Base-by-base conservation (phyloP, 75 land plant genomes). In the Sequoiadendron giganteum region DNA sequence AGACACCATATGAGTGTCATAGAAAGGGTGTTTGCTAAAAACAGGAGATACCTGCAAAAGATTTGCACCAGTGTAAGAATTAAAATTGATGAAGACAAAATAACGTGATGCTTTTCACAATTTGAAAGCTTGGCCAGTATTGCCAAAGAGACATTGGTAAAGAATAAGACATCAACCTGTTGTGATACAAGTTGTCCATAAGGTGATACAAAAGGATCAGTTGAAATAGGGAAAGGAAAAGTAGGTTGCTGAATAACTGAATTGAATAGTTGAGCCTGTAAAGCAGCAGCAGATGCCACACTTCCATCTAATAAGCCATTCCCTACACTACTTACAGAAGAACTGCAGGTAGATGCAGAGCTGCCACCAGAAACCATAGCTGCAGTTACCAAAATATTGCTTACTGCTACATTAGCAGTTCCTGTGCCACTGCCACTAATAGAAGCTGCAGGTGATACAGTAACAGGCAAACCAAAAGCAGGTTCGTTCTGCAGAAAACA, bases 171-270 rank as follows among this genome's bases (percentile, higher is more conserved):
- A 40, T 48, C 85, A 83, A 88, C 90, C 90, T 84, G 90, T 42
- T 90, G 89, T 40, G 90, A 85, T 56, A 85, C 16, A 15, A 88
- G 86, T 72, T 87, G 85, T n/a, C 91, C 91, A n/a, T 83, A 83
- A 42, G 55, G 1, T 83, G 85, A 42, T 49, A 36, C 85, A 83
- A 89, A 91, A n/a, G 83, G 90, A 43, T 79, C 70, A 19, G 85
- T 25, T 84, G 92, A 77, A 83, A 83, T 47, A 34, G 90, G 40
- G 78, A 90, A 90, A 84, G 92, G 92, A 76, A 91, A 91, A 70
- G 82, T 54, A 42, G 48, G 39, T 28, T 83, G 87, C 88, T 89
- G 91, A 83, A 90, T 86, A 43, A 90, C 83, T 38, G 88, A 87
- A 48, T 90, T 90, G 47, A 86, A 40, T 76, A 54, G 88, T 45